phyloP scores from a whole-genome alignment of 2,329 filamentous ascomycete genomes.

The Paecilomyces sp. region DNA sequence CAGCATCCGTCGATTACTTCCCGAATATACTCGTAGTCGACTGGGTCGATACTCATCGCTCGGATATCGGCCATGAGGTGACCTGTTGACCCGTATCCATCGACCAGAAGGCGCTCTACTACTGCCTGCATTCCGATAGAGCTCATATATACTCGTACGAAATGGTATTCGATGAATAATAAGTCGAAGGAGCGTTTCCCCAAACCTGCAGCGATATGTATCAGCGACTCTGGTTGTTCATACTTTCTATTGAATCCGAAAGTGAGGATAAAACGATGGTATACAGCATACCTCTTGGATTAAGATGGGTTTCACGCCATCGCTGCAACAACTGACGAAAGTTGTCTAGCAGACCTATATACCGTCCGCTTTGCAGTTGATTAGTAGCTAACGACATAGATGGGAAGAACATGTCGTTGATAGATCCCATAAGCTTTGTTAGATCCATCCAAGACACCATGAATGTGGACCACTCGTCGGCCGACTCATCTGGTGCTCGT shows the following conservation, averaged over 20 bases:
- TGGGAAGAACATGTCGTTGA: constrained; percentile 49
- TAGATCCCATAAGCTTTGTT: constrained; percentile 43
- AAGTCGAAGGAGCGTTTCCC: constrained; percentile 38
- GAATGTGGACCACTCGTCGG: constrained; percentile 44
- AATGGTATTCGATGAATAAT: constrained; percentile 48
- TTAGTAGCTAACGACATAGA: constrained; percentile 9
- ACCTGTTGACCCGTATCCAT: constrained; percentile 12
- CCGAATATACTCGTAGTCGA: constrained; percentile 49
- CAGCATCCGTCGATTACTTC: constrained; percentile 50
- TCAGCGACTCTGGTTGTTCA: background rate
- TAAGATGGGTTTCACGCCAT: constrained; percentile 30
- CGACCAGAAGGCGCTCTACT: constrained; percentile 44
- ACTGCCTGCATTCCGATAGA: constrained; percentile 50
- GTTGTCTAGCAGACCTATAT: constrained; percentile 42
- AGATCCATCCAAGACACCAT: constrained; percentile 48
- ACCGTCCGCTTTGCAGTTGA: constrained; percentile 34
- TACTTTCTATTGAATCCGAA: background rate
- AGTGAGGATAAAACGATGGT: background rate
- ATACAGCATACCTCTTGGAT: constrained; percentile 16
- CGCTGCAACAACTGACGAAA: constrained; percentile 30
- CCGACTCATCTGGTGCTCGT: constrained; percentile 29
- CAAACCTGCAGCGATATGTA: constrained; percentile 10
- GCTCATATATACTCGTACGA: constrained; percentile 37
- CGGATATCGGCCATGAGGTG: constrained; percentile 18
- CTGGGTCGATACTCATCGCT: constrained; percentile 31